Base-by-base conservation (phyloP, 2,329 filamentous ascomycete species). In the Nannizziopsis arthrosporioides region DNA sequence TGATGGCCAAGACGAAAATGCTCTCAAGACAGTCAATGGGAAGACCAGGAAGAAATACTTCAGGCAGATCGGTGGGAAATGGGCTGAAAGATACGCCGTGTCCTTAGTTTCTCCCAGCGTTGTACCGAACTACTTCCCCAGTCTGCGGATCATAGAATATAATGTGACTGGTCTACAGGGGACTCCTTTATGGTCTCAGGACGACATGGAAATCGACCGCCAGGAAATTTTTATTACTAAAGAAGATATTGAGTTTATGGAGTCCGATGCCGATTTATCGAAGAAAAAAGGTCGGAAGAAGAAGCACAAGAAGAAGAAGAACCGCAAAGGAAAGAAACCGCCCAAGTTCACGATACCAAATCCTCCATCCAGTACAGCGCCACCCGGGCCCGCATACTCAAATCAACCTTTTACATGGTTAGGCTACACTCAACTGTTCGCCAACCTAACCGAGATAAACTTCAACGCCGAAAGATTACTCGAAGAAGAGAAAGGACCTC, bases 91-190 rank as follows among this genome's bases (percentile, higher is more conserved):
- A 45, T 98, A 87, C 63, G 82, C 88, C 46, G 66, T 94, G 5
- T 82, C 85, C 0, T 71, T 92, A 19, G 82, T 96, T 48, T 78
- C 82, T 41, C 85, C 90, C 0, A 96, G 89, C 61, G 72, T 98
- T 34, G 85, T 96, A 7, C 92, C 90, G 5, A 95, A 92, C 61
- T 94, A 87, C 65, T 92, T 89, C 55, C 92, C 90, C 0, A 88
- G 85, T 0, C 67, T 95, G 30, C 79, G 89, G n/a, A 76, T 98
- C n/a, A 73, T 90, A 54, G 86, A 94, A 60, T 98, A 96, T 72
- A 96, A 98, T 62, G 86, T 86, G 47, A 85, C 74, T 0, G 86
- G 87, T 0, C 63, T 94, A 2, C 83, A 87, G 54, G 59, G 78
- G 45, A 56, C 63, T 0, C 59, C 68, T 1, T 64, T 71, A 1